A percentile compares a stretch with the other conserved stretches of the same genome.
phyloP scores from a whole-genome alignment of 495 filamentous ascomycete species.

The Penicillium flavigenum region DNA sequence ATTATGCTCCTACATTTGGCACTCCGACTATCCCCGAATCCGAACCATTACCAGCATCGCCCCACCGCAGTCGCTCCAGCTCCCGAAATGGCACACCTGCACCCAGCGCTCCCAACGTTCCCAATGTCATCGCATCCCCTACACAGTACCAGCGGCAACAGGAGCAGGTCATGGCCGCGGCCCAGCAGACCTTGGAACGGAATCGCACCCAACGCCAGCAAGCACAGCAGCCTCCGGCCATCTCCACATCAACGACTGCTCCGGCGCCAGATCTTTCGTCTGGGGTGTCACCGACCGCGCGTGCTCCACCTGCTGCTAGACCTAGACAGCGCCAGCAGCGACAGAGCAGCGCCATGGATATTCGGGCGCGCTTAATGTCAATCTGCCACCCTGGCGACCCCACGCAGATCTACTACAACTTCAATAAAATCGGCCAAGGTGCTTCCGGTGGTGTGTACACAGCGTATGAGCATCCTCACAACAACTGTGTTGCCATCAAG shows the following conservation, averaged over 20 bases:
- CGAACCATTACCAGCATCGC: slow-evolving; percentile 57
- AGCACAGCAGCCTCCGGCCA: slow-evolving; percentile 25
- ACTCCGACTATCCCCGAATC: slow-evolving; percentile 46
- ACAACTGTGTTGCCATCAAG: slow-evolving; percentile 93
- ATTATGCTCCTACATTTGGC: slow-evolving; percentile 25
- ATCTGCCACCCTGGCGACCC: slow-evolving; percentile 92
- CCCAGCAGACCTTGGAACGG: slow-evolving; percentile 67
- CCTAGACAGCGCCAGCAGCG: slow-evolving; percentile 73
- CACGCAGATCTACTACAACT: slow-evolving; percentile 76
- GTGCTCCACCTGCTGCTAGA: slow-evolving; percentile 59
- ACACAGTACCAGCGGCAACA: slow-evolving; percentile 82
- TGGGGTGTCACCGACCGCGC: slow-evolving; percentile 57
- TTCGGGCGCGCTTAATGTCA: slow-evolving; percentile 74
- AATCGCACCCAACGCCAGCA: slow-evolving; percentile 67
- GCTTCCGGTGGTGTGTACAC: slow-evolving; percentile 96
- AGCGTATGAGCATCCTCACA: slow-evolving; percentile 78
- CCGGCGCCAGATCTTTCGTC: slow-evolving; percentile 27
- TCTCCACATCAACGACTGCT: slow-evolving; percentile 23
- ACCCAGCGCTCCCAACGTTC: slow-evolving; percentile 29
- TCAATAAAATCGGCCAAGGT: slow-evolving; percentile 96
- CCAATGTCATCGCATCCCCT: slow-evolving; percentile 39
- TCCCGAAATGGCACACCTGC: slow-evolving; percentile 41
- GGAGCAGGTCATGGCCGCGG: slow-evolving; percentile 71
- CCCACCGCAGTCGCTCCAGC: slow-evolving; percentile 44
- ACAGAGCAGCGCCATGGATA: slow-evolving; percentile 75